Evolutionary conservation across 192 early-diverging fungal species (phyloP), one percentile per base, ranked within the genome.

Genomic region (Entophlyctis helioformis): DNA sequence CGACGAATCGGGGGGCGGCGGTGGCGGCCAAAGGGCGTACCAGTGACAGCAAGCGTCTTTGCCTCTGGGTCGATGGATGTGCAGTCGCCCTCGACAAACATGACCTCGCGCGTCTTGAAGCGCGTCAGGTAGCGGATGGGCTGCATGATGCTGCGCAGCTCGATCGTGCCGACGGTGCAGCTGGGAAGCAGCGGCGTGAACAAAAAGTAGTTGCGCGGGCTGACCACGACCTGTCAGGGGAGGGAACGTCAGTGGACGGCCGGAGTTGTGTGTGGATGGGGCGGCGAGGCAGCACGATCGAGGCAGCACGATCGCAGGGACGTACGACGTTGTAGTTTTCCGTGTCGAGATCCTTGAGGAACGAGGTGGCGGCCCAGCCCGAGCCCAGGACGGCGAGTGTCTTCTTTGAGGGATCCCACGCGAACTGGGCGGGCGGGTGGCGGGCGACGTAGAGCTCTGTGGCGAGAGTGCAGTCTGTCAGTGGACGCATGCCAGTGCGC

Each of bases 171-270:
- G n/a, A 86, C 83, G 1, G 89, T 90, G 53, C 74, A 80, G 43
- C 70, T 52, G 4, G 67, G 67, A 1, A 74, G 56, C 19, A 74
- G 53, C 11, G 67, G 72, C 1, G 67, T 70, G 58, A 76, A 72
- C 48, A 94, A 65, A 60, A 94, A 94, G 62, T 91, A 94, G 69
- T 89, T 91, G 45, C 85, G 71, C 43, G 87, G 85, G 19, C 78
- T 82, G 10, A 86, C 76, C 1, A 85, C 67, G 1, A 79, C 55
- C 62, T 72, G 46, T 21, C 23, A n/a, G n/a, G n/a, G n/a, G n/a
- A n/a, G n/a, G n/a, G n/a, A n/a, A n/a, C n/a, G n/a, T n/a, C n/a
- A n/a, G n/a, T n/a, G n/a, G n/a, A n/a, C n/a, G n/a, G n/a, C n/a
- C n/a, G n/a, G n/a, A n/a, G n/a, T n/a, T n/a, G n/a, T n/a, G n/a